A percentile compares a stretch with the other conserved stretches of the same genome.
Conservation (phyloP, 2,329 filamentous ascomycete species). For the Trichoderma sp. region DNA sequence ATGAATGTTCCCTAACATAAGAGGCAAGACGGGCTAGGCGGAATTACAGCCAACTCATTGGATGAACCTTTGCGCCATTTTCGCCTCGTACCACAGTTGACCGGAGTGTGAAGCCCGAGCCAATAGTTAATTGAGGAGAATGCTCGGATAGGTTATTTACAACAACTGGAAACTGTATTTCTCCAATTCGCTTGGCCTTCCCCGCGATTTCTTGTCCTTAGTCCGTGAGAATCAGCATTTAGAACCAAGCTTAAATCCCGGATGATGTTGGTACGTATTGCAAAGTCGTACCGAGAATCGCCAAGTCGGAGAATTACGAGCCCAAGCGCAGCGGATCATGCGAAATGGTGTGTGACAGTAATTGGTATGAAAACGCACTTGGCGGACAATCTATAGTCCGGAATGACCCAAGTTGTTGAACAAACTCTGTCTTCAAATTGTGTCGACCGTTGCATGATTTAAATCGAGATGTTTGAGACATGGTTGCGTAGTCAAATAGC, state of each 20-base stretch:
- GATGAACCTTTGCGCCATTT: not conserved
- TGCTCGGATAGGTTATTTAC: not conserved
- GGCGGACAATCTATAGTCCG: not conserved
- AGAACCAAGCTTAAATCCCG: not conserved
- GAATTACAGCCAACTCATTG: not conserved
- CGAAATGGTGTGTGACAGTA: not conserved
- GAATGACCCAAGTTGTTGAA: not conserved
- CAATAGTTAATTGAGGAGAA: not conserved
- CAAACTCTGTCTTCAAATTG: not conserved
- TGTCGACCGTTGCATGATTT: not conserved
- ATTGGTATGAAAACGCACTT: not conserved
- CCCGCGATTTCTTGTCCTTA: not conserved
- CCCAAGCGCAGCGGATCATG: not conserved
- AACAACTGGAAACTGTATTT: not conserved
- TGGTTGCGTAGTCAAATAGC: not conserved
- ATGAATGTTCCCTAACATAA: not conserved
- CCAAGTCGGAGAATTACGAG: constrained; percentile 7
- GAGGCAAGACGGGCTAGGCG: not conserved
- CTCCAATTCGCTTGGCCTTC: not conserved
- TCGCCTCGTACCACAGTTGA: not conserved
- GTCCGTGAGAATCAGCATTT: not conserved
- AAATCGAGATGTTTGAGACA: not conserved
- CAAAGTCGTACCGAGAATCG: not conserved
- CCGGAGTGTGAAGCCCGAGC: not conserved
- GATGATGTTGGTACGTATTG: not conserved